These are phyloP conservation scores for Alternaria triticina DNA, from an alignment of 2,329 filamentous ascomycete species.

Conservation along the genomic window DNA sequence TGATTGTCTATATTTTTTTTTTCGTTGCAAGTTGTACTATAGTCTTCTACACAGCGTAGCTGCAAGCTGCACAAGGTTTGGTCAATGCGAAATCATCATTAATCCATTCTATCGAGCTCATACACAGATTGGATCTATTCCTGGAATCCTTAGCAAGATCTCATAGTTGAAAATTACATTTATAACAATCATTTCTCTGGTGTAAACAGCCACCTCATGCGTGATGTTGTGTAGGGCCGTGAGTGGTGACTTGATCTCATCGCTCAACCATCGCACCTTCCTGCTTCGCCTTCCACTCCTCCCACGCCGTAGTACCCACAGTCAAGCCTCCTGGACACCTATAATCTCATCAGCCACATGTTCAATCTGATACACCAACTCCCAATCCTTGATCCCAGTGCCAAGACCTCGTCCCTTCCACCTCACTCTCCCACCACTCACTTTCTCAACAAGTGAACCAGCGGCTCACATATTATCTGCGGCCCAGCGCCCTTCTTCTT, in stretches of 20 bases:
- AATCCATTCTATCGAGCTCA: slow-evolving; percentile 1
- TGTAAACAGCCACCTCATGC: not conserved
- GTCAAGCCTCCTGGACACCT: slow-evolving; percentile 62
- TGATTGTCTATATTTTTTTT: slow-evolving; percentile 10
- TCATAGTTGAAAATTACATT: not conserved
- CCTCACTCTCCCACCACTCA: slow-evolving; percentile 46
- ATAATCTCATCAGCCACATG: not conserved
- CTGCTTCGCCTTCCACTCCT: slow-evolving; percentile 51
- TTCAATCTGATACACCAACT: not conserved
- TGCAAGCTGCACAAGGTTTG: not conserved
- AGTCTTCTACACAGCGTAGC: slow-evolving; percentile 2
- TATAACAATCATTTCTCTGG: not conserved
- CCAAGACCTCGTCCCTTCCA: slow-evolving; percentile 3
- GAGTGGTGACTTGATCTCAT: not conserved
- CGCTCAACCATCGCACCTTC: not conserved
- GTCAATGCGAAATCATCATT: not conserved
- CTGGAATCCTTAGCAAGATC: not conserved
- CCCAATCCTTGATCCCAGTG: not conserved
- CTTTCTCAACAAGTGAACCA: slow-evolving; percentile 65
- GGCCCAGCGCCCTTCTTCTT: slow-evolving; percentile 46
- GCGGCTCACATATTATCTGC: slow-evolving; percentile 60
- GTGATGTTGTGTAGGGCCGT: not conserved
- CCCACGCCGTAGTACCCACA: slow-evolving; percentile 69
- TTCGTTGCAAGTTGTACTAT: slow-evolving; percentile 25
- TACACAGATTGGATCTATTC: not conserved